phyloP scores from a whole-genome alignment of 495 filamentous ascomycete species.

The Friedmanniomyces simplex region DNA sequence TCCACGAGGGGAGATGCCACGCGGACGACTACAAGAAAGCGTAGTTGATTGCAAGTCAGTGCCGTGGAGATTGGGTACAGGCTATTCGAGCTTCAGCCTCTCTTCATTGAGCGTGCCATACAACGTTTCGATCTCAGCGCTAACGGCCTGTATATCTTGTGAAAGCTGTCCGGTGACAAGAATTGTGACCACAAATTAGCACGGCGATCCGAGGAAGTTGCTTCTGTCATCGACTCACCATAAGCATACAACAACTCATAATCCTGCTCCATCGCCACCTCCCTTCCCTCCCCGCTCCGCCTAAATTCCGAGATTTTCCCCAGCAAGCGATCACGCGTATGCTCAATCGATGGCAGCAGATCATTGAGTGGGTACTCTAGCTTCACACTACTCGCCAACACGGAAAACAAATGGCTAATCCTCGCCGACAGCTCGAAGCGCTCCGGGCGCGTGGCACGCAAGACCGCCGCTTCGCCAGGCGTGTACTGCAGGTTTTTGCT shows the following conservation, averaged over 20 bases:
- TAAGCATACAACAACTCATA: slow-evolving; percentile 66
- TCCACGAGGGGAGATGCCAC: no score
- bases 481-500: slow-evolving; percentile 66
- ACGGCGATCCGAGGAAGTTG: neutral
- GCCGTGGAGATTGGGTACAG: neutral
- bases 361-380: slow-evolving; percentile 88
- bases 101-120: slow-evolving; percentile 75
- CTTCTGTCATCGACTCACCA: slow-evolving; percentile 33
- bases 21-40: no score
- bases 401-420: slow-evolving; percentile 88
- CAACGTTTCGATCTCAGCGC: slow-evolving; percentile 51
- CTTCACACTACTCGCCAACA: slow-evolving; percentile 84
- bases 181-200: slow-evolving; percentile 26
- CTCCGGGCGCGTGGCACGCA: slow-evolving; percentile 72
- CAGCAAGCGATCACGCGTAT: slow-evolving; percentile 72
- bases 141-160: slow-evolving; percentile 57
- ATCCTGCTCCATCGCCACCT: slow-evolving; percentile 52
- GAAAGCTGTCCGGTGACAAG: slow-evolving; percentile 58
- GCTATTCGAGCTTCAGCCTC: slow-evolving; percentile 53
- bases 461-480: slow-evolving; percentile 66
- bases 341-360: slow-evolving; percentile 68
- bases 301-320: slow-evolving; percentile 82
- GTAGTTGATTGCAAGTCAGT: no score
- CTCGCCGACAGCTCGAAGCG: slow-evolving; percentile 66
- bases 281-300: slow-evolving; percentile 48